Base-by-base conservation (phyloP, 352 stramenopile genomes). In the Phytophthora nicotianae region DNA sequence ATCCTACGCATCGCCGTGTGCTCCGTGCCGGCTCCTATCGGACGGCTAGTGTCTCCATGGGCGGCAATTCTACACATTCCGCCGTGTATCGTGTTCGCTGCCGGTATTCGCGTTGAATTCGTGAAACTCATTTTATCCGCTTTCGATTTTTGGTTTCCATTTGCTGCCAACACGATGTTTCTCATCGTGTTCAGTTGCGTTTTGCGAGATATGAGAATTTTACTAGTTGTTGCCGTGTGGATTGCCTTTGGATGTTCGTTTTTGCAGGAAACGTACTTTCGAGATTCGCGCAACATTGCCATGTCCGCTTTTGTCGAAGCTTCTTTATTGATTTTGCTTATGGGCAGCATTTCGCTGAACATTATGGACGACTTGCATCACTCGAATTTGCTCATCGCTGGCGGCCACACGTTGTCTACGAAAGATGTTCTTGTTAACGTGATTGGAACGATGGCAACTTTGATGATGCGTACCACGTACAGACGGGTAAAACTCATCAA, bases 71-170 rank as follows among this genome's bases (percentile, higher is more conserved):
- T 72, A 11, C 64, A 72, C 20, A 43, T 72, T 26, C 64, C 58
- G 17, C 50, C 58, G 8, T 63, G 52, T 20, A 60, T 72, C 32
- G 64, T 72, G 3, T 72, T 72, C 46, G 52, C 58, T 0, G 46
- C 50, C 1, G 58, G 58, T 5, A 60, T 68, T 20, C 64, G 58
- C 14, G 27, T 63, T 3, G 64, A 72, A 27, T 72, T 72, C 37
- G 64, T 65, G 16, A 72, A 72, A 20, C 58, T 72, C 21, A 63
- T 72, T 49, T 26, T 72, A 17, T 65, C 48, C 2, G 56, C 51
- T 0, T 72, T 72, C 24, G 64, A 72, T 21, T 68, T 72, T 14
- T 72, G 64, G 64, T 72, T 72, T 21, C 62, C 62, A 1, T 61
- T 71, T 10, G 62, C 46, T 1, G 62, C 62, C 37, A 71, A 71